These are phyloP conservation scores for Malassezia pachydermatis DNA, from an alignment of 1,284 basidiomycete genomes.

Conservation along the genomic window DNA sequence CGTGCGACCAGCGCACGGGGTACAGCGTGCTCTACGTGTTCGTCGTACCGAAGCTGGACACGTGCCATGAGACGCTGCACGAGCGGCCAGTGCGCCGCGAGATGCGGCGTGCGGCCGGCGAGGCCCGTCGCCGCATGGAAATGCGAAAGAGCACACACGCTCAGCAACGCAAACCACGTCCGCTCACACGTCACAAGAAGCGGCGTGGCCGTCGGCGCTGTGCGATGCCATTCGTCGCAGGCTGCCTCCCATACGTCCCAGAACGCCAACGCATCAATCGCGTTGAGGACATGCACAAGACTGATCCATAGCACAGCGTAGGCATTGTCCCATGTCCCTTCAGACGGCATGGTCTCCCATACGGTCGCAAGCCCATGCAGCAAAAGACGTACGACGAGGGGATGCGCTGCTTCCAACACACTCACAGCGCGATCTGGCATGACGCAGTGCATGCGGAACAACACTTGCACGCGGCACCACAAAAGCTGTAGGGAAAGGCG, in stretches of 20 bases:
- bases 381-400: conserved; percentile 30
- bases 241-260: conserved; percentile 30
- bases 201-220: conserved; percentile 54
- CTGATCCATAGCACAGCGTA: conserved; percentile 67
- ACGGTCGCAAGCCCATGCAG: conserved; percentile 29
- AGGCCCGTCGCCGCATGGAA: conserved; percentile 59
- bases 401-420: conserved; percentile 13
- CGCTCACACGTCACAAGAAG: conserved; percentile 47
- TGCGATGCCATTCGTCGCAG: conserved; percentile 23
- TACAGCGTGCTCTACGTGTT: conserved; percentile 52
- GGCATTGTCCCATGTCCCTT: conserved; percentile 39
- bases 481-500: conserved; percentile 18
- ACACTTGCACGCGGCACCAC: conserved; percentile 34
- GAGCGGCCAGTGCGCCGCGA: conserved; percentile 62
- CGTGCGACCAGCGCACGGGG: conserved; percentile 54
- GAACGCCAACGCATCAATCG: conserved; percentile 22
- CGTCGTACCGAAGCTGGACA: conserved; percentile 55
- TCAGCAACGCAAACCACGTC: conserved; percentile 64
- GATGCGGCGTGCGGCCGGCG: conserved; percentile 51
- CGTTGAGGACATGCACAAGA: conserved; percentile 55
- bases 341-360: conserved; percentile 1
- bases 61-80: conserved; percentile 22
- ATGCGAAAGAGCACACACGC: conserved; percentile 65
- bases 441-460: conserved; percentile 20
- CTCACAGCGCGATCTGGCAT: neutral